Conservation (phyloP, 352 stramenopile genomes). For the Globisporangium nagaii region DNA sequence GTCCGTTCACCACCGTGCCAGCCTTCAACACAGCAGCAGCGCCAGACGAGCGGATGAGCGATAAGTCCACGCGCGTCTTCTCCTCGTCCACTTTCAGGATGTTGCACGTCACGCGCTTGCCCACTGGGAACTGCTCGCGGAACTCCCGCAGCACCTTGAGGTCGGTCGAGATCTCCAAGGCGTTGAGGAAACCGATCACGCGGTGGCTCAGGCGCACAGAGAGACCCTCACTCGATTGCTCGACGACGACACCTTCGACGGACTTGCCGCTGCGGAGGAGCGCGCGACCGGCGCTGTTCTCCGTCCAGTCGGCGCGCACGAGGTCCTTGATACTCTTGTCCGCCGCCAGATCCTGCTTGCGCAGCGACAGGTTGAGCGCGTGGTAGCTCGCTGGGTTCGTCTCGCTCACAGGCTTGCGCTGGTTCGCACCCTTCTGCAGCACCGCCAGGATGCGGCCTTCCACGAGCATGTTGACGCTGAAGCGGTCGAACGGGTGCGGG, state of each 20-base stretch:
- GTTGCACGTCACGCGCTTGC: slow-evolving; percentile 64
- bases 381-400: slow-evolving; percentile 73
- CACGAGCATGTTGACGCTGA: slow-evolving; percentile 68
- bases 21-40: slow-evolving; percentile 20
- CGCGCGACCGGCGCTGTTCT: slow-evolving; percentile 56
- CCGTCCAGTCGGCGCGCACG: slow-evolving; percentile 75
- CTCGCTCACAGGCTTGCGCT: slow-evolving; percentile 78
- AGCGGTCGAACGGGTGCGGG: slow-evolving; percentile 77
- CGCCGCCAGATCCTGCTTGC: slow-evolving; percentile 37
- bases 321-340: slow-evolving; percentile 30
- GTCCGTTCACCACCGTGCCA: slow-evolving; percentile 58
- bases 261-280: slow-evolving; percentile 55
- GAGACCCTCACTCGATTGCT: slow-evolving; percentile 52
- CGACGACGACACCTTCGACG: slow-evolving; percentile 64
- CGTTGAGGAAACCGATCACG: slow-evolving; percentile 57
- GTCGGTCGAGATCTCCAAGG: slow-evolving; percentile 66
- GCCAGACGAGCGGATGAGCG: slow-evolving; percentile 40
- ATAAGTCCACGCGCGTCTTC: slow-evolving; percentile 73
- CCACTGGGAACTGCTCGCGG: slow-evolving; percentile 65
- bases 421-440: slow-evolving; percentile 74
- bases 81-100: slow-evolving; percentile 65
- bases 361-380: slow-evolving; percentile 64
- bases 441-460: slow-evolving; percentile 62
- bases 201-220: slow-evolving; percentile 68
- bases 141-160: slow-evolving; percentile 50